These are phyloP conservation scores for Zygosaccharomyces kombuchaensis DNA, from an alignment of 805 yeast genomes.

Conservation along the genomic window DNA sequence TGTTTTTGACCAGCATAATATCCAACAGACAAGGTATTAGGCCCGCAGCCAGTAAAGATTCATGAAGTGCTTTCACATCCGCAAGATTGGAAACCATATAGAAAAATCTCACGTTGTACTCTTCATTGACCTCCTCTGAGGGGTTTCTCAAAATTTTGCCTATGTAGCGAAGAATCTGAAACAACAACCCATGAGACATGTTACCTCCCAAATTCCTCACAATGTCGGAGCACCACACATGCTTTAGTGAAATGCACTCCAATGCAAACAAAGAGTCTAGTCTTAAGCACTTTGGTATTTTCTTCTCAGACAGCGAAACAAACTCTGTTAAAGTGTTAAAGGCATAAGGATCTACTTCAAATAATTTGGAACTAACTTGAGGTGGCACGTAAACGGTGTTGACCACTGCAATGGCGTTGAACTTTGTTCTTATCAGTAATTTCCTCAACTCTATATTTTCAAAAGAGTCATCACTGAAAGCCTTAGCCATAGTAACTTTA, in stretches of 20 bases:
- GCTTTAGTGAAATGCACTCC: slow-evolving; percentile 62
- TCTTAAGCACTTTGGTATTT: slow-evolving; percentile 50
- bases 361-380: slow-evolving; percentile 57
- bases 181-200: slow-evolving; percentile 77
- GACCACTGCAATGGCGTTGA: slow-evolving; percentile 61
- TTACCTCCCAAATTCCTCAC: slow-evolving; percentile 78
- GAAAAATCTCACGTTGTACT: slow-evolving; percentile 47
- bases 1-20: slow-evolving; percentile 50
- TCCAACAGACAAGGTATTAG: slow-evolving; percentile 60
- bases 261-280: slow-evolving; percentile 61
- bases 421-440: slow-evolving; percentile 57
- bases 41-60: slow-evolving; percentile 70
- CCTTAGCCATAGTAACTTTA: slow-evolving; percentile 61
- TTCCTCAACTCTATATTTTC: slow-evolving; percentile 54
- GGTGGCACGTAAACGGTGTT: slow-evolving; percentile 54
- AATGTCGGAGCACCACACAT: slow-evolving; percentile 70
- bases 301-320: slow-evolving; percentile 57
- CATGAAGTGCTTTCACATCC: slow-evolving; percentile 50
- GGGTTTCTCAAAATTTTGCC: slow-evolving; percentile 46
- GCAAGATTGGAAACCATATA: slow-evolving; percentile 59
- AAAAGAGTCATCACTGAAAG: slow-evolving; percentile 55
- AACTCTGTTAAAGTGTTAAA: slow-evolving; percentile 67
- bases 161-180: slow-evolving; percentile 66
- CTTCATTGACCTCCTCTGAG: slow-evolving; percentile 41
- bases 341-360: slow-evolving; percentile 68